phyloP scores from a whole-genome alignment of 345 rosid species.

The Barbarea vulgaris region DNA sequence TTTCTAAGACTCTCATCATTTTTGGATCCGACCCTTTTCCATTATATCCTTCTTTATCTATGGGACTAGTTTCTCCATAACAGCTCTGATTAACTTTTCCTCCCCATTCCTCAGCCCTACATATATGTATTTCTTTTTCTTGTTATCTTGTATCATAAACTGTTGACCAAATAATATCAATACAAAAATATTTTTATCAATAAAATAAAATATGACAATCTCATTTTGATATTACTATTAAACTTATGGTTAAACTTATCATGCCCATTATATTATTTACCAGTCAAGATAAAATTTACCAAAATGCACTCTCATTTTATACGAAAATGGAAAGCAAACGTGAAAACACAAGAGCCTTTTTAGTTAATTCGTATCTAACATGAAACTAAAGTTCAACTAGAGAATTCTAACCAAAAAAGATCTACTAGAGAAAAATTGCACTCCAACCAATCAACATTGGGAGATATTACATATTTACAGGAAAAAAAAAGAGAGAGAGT shows the following conservation, averaged over 20 bases:
- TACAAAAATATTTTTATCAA: neutral
- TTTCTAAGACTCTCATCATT: constrained; percentile 60
- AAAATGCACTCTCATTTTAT: no score
- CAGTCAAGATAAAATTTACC: neutral
- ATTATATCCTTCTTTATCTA: constrained; percentile 52
- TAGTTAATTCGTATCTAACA: neutral
- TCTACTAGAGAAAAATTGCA: constrained; percentile 1
- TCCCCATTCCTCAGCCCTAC: constrained; percentile 79
- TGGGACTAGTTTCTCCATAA: constrained; percentile 56
- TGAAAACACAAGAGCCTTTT: neutral
- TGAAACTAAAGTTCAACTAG: constrained; percentile 5
- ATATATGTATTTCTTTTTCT: neutral
- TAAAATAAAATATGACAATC: neutral
- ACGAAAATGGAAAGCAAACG: neutral
- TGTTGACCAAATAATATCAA: neutral
- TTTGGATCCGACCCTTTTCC: constrained; percentile 55
- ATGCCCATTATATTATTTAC: neutral
- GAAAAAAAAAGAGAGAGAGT: neutral
- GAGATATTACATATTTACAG: neutral
- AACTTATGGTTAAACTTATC: neutral
- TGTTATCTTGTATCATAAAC: neutral
- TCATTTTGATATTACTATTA: neutral
- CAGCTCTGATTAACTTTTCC: constrained; percentile 56
- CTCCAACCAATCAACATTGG: neutral
- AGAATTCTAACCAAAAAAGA: no score